Evolutionary conservation across 371 early-diverging fungal genomes (phyloP).

Genomic region (Mortierella sp.): DNA sequence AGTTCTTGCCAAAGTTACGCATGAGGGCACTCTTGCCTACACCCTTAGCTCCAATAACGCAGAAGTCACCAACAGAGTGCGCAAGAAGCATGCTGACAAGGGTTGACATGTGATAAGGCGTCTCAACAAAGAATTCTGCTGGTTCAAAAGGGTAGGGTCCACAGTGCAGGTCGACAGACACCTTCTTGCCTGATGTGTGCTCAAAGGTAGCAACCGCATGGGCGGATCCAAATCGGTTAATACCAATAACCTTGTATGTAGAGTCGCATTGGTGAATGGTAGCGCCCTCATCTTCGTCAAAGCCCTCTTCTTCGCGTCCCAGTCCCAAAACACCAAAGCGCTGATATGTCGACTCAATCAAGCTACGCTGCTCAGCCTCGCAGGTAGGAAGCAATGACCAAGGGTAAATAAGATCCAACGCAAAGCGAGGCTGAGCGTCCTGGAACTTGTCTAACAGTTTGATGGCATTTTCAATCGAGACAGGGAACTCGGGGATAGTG

Average conservation of each 20-base stretch:
- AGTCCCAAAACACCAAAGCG: slow-evolving; percentile 74
- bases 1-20: slow-evolving; percentile 75
- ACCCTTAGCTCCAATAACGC: slow-evolving; percentile 83
- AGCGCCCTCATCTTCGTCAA: slow-evolving; percentile 45
- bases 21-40: slow-evolving; percentile 83
- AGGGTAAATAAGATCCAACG: slow-evolving; percentile 78
- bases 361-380: slow-evolving; percentile 70
- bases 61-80: slow-evolving; percentile 80
- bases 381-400: slow-evolving; percentile 74
- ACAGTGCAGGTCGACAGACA: slow-evolving; percentile 60
- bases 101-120: slow-evolving; percentile 75
- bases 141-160: slow-evolving; percentile 66
- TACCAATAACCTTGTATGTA: slow-evolving; percentile 63
- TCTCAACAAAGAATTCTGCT: slow-evolving; percentile 77
- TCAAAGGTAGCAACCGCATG: slow-evolving; percentile 65
- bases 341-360: slow-evolving; percentile 77
- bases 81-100: slow-evolving; percentile 76
- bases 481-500: slow-evolving; percentile 81
- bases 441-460: slow-evolving; percentile 64
- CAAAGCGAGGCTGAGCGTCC: slow-evolving; percentile 66
- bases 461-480: slow-evolving; percentile 69
- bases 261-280: slow-evolving; percentile 65
- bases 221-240: slow-evolving; percentile 54
- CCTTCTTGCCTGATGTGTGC: slow-evolving; percentile 48
- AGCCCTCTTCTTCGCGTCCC: slow-evolving; percentile 49